Conservation (phyloP, 139 green algal genomes). For the Auxenochlorella protothecoides region DNA sequence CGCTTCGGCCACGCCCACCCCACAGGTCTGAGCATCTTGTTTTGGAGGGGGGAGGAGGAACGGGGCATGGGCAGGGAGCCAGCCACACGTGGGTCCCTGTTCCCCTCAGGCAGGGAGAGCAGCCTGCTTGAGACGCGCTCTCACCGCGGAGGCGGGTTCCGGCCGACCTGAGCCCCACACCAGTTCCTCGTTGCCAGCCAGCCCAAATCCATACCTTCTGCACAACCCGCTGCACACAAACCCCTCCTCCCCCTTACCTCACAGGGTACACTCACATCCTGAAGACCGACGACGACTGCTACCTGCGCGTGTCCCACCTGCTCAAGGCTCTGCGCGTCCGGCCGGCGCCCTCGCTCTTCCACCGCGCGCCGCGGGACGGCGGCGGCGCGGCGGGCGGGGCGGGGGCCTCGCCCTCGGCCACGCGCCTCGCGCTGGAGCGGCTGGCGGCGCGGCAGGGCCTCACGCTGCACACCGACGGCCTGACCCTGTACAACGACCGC, state of each 20-base stretch:
- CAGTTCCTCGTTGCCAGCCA: too few relatives aligned
- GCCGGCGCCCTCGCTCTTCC: neutral
- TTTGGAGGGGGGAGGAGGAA: too few relatives aligned
- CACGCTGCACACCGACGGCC: constrained; percentile 10
- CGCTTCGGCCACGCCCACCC: constrained; percentile 19
- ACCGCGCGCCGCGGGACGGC: neutral
- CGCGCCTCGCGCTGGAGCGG: neutral
- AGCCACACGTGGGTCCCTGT: too few relatives aligned
- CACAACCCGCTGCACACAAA: too few relatives aligned
- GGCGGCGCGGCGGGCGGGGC: neutral
- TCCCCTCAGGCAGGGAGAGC: too few relatives aligned
- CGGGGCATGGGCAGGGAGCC: too few relatives aligned
- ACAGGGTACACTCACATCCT: constrained; percentile 45
- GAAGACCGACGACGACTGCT: constrained; percentile 55
- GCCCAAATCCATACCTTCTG: too few relatives aligned
- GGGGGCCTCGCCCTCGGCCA: neutral
- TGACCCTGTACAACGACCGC: constrained; percentile 1
- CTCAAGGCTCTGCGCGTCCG: constrained; percentile 13
- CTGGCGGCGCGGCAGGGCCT: neutral
- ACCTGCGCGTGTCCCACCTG: constrained; percentile 26
- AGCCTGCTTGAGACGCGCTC: too few relatives aligned
- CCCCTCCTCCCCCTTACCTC: neutral
- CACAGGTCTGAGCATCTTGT: constrained; percentile 3
- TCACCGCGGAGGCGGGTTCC: too few relatives aligned
- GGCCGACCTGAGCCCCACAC: too few relatives aligned